Evolutionary conservation across 345 rosid species (phyloP), one percentile per base, ranked within the genome.

Genomic region (Sonneratia caseolaris): DNA sequence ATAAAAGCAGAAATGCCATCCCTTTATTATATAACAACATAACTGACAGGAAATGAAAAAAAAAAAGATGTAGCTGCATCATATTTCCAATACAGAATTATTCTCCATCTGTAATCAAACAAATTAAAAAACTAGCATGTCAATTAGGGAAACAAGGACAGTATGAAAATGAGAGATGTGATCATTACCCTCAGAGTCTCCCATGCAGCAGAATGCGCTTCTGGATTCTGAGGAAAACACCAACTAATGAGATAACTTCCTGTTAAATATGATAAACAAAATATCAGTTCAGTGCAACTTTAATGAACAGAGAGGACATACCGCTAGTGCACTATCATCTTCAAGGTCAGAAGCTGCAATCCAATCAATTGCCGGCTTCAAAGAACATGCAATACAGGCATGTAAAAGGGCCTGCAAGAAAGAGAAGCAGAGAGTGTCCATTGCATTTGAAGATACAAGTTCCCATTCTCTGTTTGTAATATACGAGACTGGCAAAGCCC

Each of bases 341-440:
- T 94, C 98, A 73, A 94, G 95, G 82, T 94, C 98, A 82, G 96
- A 90, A 75, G 98, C 97, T 77, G 97, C 92, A 82, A 94, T 87
- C 98, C 97, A 94, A 70, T 88, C 93, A 61, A 91, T 83, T 18
- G 86, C 71, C 71, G 97, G 97, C 85, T 91, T 91, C 78, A 82
- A 76, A 76, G 90, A 86, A 77, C 96, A 94, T 40, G 96, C 89
- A 81, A 94, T 86, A 77, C 95, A 94, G 48, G 98, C 96, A 84
- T 94, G 98, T 76, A 94, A 80, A 81, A 94, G 96, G 76, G 98
- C 97, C 98, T 94, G 84, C 70, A 61, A 69, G 38, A 62, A 71
- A n/a, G 22, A 57, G 76, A 68, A 36, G 38, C 38, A 15, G 61
- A 35, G 4, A 8, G 22, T 19, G 4, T 57, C 3, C 35, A 57